A percentile compares a stretch with the other conserved stretches of the same genome.
phyloP scores from a whole-genome alignment of 75 land plant species.

The Adiantum capillusveneris region DNA sequence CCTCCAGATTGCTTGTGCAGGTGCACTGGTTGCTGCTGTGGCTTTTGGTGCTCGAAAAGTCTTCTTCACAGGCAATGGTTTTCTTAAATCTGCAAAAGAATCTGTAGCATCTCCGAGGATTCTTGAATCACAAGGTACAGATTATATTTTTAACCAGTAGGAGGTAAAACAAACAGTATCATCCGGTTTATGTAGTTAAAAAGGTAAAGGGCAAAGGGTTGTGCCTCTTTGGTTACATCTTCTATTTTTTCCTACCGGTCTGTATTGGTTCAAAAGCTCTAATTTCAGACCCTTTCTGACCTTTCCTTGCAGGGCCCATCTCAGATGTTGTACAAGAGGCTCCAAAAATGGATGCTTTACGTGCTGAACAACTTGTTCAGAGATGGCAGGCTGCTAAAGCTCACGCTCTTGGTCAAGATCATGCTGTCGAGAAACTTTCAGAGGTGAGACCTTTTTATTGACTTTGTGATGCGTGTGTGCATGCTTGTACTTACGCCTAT shows the following conservation, averaged over 20 bases:
- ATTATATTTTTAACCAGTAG: no score
- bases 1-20: conserved; percentile 54
- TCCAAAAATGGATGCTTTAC: conserved; percentile 79
- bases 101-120: no score
- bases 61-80: conserved; percentile 9
- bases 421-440: conserved; percentile 45
- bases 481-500: no score
- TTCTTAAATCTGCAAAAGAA: not conserved
- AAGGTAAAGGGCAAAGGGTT: no score
- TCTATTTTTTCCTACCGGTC: no score
- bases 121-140: no score
- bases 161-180: no score
- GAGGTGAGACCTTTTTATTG: conserved; percentile 41
- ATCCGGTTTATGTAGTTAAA: no score
- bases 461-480: no score
- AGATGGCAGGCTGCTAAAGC: conserved; percentile 86
- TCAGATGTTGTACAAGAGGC: not conserved
- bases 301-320: not conserved
- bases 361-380: conserved; percentile 69
- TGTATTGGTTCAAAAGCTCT: no score
- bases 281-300: no score
- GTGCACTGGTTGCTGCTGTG: conserved; percentile 46
- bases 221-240: no score
- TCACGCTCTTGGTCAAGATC: conserved; percentile 74
- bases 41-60: conserved; percentile 44